Evolutionary conservation across 2,329 filamentous ascomycete genomes (phyloP).

Genomic region (Alternaria sp.): DNA sequence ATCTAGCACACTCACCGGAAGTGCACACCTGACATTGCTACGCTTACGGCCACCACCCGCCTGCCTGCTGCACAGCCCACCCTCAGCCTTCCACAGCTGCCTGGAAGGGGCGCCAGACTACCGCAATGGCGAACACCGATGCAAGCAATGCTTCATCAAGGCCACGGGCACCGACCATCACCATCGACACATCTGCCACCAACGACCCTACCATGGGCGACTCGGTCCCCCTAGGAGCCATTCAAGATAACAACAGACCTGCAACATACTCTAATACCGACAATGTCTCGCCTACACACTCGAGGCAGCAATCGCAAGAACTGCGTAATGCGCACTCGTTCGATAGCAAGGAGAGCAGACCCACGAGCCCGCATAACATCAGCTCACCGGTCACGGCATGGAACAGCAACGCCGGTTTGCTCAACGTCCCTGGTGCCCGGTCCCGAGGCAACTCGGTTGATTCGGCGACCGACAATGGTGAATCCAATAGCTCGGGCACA

Average conservation of each 20-base stretch:
- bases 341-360: constrained; percentile 70
- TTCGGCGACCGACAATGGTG: constrained; percentile 64
- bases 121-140: constrained; percentile 41
- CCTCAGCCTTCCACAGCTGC: constrained; percentile 13
- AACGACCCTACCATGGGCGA: constrained; percentile 46
- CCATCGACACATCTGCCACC: constrained; percentile 60
- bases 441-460: constrained; percentile 73
- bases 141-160: constrained; percentile 44
- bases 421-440: constrained; percentile 69
- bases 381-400: constrained; percentile 67
- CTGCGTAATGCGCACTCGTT: constrained; percentile 66
- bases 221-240: constrained; percentile 45
- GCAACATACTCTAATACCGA: constrained; percentile 33
- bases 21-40: constrained; percentile 40
- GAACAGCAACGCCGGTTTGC: constrained; percentile 65
- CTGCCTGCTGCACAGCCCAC: constrained; percentile 14
- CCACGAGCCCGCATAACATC: constrained; percentile 72
- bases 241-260: constrained; percentile 40
- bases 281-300: constrained; percentile 37
- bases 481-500: constrained; percentile 65
- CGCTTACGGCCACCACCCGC: constrained; percentile 35
- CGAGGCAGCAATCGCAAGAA: constrained; percentile 53
- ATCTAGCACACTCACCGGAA: constrained; percentile 35
- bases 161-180: constrained; percentile 60
- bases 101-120: constrained; percentile 26